Percentiles rank a stretch among this genome's conserved stretches.
Evolutionary conservation across 345 rosid species (phyloP).

Genomic region (Arabidopsis suecica): DNA sequence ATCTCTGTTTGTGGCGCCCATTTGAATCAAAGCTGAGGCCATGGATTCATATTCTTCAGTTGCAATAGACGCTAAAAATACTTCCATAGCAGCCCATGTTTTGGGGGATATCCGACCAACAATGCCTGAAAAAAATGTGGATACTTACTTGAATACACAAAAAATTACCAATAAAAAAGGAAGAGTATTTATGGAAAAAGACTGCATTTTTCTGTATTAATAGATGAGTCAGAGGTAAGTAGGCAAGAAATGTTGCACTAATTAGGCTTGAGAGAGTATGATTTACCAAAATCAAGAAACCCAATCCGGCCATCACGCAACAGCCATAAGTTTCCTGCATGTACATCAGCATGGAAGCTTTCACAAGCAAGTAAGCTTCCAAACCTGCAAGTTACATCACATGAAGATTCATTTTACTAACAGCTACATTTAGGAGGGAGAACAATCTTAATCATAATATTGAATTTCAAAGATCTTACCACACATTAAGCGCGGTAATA

Average conservation of each 20-base stretch:
- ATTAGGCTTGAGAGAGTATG: slow-evolving; percentile 29
- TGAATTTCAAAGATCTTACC: slow-evolving; percentile 55
- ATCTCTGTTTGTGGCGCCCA: slow-evolving; percentile 95
- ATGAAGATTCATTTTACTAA: slow-evolving; percentile 14
- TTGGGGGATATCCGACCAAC: slow-evolving; percentile 98
- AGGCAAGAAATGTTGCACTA: slow-evolving; percentile 9
- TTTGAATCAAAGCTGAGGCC: slow-evolving; percentile 94
- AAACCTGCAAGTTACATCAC: slow-evolving; percentile 62
- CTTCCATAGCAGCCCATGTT: slow-evolving; percentile 97
- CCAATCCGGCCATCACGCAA: slow-evolving; percentile 97
- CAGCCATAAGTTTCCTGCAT: slow-evolving; percentile 95
- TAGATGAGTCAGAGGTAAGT: background rate
- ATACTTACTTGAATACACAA: slow-evolving; percentile 29
- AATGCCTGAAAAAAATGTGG: slow-evolving; percentile 62
- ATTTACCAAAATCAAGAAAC: slow-evolving; percentile 93
- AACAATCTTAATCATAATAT: background rate
- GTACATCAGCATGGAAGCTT: slow-evolving; percentile 98
- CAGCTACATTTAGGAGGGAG: background rate
- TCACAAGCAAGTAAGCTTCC: slow-evolving; percentile 97
- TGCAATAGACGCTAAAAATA: slow-evolving; percentile 80
- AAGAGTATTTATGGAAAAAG: background rate
- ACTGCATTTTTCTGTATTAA: background rate
- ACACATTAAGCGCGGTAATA: slow-evolving; percentile 92
- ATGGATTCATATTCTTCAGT: slow-evolving; percentile 85
- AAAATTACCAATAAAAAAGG: slow-evolving; percentile 15